phyloP scores from a whole-genome alignment of 192 early-diverging fungal genomes.

The Neocallimastix lanati region DNA sequence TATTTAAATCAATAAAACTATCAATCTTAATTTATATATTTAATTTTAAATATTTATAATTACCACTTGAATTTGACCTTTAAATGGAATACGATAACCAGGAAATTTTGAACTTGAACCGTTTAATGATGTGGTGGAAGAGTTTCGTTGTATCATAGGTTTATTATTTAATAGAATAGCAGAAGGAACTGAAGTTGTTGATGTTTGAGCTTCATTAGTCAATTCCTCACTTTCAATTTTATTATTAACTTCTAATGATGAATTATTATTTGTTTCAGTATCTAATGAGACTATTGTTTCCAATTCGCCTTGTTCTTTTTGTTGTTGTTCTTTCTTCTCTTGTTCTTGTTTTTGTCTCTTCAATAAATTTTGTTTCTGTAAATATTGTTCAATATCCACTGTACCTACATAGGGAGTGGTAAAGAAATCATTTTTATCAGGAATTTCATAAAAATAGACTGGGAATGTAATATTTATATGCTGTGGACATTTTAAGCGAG shows the following conservation, averaged over 20 bases:
- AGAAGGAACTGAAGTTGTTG: no score
- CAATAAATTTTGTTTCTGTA: neutral
- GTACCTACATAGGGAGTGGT: constrained; percentile 56
- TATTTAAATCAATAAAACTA: no score
- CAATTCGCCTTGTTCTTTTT: no score
- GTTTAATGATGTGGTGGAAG: neutral
- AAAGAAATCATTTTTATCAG: constrained; percentile 21
- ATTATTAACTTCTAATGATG: no score
- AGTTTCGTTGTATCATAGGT: neutral
- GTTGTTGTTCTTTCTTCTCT: neutral
- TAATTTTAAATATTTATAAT: neutral
- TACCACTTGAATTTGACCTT: neutral
- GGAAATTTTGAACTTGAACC: neutral
- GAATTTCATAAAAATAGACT: constrained; percentile 55
- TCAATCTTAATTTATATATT: no score
- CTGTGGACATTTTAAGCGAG: constrained; percentile 42
- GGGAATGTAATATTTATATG: constrained; percentile 44
- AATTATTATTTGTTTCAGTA: neutral
- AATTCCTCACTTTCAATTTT: neutral
- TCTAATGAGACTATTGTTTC: neutral
- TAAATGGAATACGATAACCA: neutral
- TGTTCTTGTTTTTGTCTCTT: neutral
- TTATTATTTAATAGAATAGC: neutral
- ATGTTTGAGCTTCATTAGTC: neutral
- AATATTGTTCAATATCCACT: constrained; percentile 28